Conservation (phyloP, 768 basidiomycete species). For the Phallus indusiatus region DNA sequence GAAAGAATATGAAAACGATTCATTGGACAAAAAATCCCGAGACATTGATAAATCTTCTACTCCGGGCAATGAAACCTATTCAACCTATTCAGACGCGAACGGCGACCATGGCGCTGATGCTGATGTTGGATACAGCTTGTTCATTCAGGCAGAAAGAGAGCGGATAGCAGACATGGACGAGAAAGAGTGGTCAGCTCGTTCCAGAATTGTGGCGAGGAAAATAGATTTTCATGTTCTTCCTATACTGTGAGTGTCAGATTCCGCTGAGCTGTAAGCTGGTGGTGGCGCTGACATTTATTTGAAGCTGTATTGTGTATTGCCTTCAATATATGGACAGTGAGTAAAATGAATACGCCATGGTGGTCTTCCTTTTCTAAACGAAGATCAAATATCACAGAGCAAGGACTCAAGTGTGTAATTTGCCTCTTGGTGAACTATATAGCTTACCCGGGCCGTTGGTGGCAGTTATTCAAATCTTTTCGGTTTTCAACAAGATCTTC, state of each 20-base stretch:
- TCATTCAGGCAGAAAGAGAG: not conserved
- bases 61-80: not conserved
- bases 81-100: not conserved
- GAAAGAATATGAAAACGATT: not conserved
- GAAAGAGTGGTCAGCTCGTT: not conserved
- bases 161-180: not conserved
- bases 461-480: conserved; percentile 7
- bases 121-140: conserved; percentile 1
- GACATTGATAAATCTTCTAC: not conserved
- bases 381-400: conserved; percentile 2
- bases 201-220: not conserved
- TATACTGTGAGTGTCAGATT: conserved; percentile 4
- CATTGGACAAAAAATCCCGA: not conserved
- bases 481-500: conserved; percentile 4
- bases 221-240: conserved; percentile 6
- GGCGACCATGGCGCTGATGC: not conserved
- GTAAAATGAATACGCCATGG: not conserved
- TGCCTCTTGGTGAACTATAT: not conserved
- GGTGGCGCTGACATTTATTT: not conserved
- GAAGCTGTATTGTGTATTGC: conserved; percentile 8
- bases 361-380: not conserved
- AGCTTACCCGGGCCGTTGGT: not conserved
- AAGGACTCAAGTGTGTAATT: conserved; percentile 4
- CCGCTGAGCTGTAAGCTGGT: not conserved
- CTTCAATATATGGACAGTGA: conserved; percentile 9